Evolutionary conservation across 1,139 yeast genomes (phyloP).

Genomic region (Candida pseudoviswanathii): DNA sequence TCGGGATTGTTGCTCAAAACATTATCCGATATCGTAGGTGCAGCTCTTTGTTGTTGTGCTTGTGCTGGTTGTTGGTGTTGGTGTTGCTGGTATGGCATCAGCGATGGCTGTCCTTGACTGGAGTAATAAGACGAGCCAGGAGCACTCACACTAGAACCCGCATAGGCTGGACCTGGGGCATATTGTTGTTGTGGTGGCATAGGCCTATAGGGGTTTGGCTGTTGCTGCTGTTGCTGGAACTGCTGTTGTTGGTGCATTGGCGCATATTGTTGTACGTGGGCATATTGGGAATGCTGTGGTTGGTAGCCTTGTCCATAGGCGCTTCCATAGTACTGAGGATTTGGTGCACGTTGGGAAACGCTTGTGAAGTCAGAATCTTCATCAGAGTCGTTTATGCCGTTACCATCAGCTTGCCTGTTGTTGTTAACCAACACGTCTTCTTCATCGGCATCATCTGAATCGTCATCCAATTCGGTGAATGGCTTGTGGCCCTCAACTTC

Average conservation of each 20-base stretch:
- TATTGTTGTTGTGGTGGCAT: constrained; percentile 15
- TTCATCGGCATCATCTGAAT: constrained; percentile 22
- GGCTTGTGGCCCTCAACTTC: constrained; percentile 51
- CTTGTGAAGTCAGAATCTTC: constrained; percentile 72
- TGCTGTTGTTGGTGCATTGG: constrained; percentile 12
- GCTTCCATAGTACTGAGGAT: constrained; percentile 50
- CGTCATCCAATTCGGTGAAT: constrained; percentile 45
- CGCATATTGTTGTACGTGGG: constrained; percentile 12
- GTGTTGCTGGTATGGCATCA: constrained; percentile 9
- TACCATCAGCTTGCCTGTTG: constrained; percentile 8
- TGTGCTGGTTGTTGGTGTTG: constrained; percentile 14
- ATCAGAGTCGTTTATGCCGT: constrained; percentile 30
- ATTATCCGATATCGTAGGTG: constrained; percentile 48
- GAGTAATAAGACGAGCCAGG: neutral
- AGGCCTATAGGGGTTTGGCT: constrained; percentile 14
- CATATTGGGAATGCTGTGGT: constrained; percentile 20
- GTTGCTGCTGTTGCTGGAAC: constrained; percentile 19
- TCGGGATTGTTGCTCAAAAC: constrained; percentile 57
- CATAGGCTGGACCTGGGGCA: constrained; percentile 4
- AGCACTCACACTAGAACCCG: neutral
- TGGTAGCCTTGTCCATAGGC: constrained; percentile 17
- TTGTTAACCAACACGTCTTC: constrained; percentile 15
- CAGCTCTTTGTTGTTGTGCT: constrained; percentile 11
- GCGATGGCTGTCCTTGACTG: constrained; percentile 2
- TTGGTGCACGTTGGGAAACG: constrained; percentile 77